Percentiles rank a stretch among this genome's conserved stretches.
Conservation (phyloP, 352 stramenopile genomes). For the Pythium brachiatum region DNA sequence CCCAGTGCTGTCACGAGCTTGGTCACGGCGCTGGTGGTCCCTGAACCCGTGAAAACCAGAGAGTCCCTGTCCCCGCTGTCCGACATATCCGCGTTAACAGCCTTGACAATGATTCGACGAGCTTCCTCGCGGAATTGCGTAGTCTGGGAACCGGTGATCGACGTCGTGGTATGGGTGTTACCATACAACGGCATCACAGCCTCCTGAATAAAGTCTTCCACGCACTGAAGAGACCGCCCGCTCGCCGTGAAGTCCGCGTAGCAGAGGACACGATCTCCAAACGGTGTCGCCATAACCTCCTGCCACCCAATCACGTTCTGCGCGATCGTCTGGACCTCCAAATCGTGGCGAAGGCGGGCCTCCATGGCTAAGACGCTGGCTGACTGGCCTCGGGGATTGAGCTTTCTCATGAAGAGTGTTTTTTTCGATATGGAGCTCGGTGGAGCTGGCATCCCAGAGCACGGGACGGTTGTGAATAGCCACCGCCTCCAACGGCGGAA, state of each 20-base stretch:
- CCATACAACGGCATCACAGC: conserved; percentile 89
- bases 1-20: conserved; percentile 62
- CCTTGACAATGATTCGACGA: conserved; percentile 87
- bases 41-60: conserved; percentile 89
- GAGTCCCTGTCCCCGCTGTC: conserved; percentile 83
- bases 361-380: too few relatives aligned
- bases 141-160: conserved; percentile 46
- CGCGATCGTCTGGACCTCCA: too few relatives aligned
- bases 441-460: too few relatives aligned
- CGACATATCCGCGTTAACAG: conserved; percentile 72
- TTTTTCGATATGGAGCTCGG: too few relatives aligned
- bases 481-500: too few relatives aligned
- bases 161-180: conserved; percentile 93
- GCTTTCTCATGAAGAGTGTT: too few relatives aligned
- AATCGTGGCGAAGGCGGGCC: too few relatives aligned
- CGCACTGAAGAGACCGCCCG: conserved; percentile 58
- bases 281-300: too few relatives aligned
- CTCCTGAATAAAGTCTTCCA: conserved; percentile 83
- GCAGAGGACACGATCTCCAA: conserved; percentile 47
- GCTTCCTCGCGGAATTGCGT: conserved; percentile 92
- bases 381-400: too few relatives aligned
- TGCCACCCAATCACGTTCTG: too few relatives aligned
- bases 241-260: conserved; percentile 91
- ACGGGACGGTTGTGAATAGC: too few relatives aligned
- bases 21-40: conserved; percentile 71